Evolutionary conservation across 805 yeast genomes (phyloP).

Genomic region (Clavispora vitiphila): DNA sequence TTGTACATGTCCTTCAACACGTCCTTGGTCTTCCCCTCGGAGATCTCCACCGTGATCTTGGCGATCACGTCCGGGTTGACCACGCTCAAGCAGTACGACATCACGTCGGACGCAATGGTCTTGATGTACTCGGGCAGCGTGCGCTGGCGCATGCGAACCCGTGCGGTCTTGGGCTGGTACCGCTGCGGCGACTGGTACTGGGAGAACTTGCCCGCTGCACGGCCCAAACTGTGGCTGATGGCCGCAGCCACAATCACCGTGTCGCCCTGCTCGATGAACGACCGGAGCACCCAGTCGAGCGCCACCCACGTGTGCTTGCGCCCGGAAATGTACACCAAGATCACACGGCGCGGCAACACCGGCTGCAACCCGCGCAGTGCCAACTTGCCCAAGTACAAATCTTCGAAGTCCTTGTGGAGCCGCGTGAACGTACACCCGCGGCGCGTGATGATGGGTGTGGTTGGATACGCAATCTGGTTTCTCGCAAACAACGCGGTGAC

Average conservation of each 20-base stretch:
- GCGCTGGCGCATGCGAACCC: constrained; percentile 31
- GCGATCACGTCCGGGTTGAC: constrained; percentile 42
- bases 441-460: constrained; percentile 37
- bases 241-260: constrained; percentile 58
- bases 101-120: constrained; percentile 42
- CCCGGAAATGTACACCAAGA: constrained; percentile 64
- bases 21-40: constrained; percentile 51
- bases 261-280: constrained; percentile 60
- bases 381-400: constrained; percentile 37
- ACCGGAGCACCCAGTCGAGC: constrained; percentile 60
- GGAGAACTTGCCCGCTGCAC: constrained; percentile 6
- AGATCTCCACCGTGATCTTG: constrained; percentile 56
- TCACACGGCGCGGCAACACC: constrained; percentile 46
- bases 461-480: constrained; percentile 27
- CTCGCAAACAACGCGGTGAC: constrained; percentile 8
- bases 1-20: constrained; percentile 56
- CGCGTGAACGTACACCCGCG: constrained; percentile 41
- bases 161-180: constrained; percentile 20
- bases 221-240: constrained; percentile 23
- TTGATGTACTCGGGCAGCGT: constrained; percentile 45
- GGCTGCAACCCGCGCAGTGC: constrained; percentile 25
- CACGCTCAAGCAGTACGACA: constrained; percentile 48
- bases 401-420: constrained; percentile 44
- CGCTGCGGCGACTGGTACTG: constrained; percentile 14
- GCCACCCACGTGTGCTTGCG: constrained; percentile 80